Conservation (phyloP, 176 grass and related monocot genomes). For the Raddia distichophylla region DNA sequence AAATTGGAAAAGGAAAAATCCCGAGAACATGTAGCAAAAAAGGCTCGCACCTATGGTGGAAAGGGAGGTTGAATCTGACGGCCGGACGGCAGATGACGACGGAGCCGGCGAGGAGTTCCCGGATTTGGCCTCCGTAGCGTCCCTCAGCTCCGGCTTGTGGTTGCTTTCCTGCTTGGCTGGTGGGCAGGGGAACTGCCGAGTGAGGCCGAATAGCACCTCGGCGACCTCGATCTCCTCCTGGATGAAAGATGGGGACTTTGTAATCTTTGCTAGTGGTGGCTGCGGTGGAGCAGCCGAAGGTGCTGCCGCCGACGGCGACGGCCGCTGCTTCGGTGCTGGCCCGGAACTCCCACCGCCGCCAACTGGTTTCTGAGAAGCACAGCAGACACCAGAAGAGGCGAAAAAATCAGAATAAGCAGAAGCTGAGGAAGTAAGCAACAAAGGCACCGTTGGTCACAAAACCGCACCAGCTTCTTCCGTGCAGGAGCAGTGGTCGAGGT, state of each 20-base stretch:
- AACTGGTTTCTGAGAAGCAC: constrained; percentile 58
- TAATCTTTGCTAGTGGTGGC: constrained; percentile 53
- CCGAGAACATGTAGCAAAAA: background rate
- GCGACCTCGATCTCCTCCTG: constrained; percentile 99
- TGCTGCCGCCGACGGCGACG: constrained; percentile 31
- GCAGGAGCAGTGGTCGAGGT: constrained; percentile 54
- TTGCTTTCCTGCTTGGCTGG: constrained; percentile 61
- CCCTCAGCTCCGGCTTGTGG: constrained; percentile 64
- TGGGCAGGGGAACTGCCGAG: constrained; percentile 70
- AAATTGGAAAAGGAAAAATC: background rate
- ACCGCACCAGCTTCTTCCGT: constrained; percentile 81
- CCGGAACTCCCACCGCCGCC: constrained; percentile 45
- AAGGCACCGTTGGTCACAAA: background rate
- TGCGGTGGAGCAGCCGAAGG: constrained; percentile 45
- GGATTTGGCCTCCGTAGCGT: constrained; percentile 61
- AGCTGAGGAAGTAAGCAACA: constrained; percentile 18
- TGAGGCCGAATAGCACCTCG: constrained; percentile 93
- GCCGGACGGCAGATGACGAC: constrained; percentile 48
- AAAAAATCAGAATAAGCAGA: constrained; percentile 14
- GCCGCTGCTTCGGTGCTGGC: constrained; percentile 46
- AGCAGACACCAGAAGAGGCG: background rate
- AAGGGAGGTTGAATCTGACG: constrained; percentile 61
- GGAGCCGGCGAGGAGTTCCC: constrained; percentile 75
- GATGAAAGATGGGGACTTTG: constrained; percentile 76
- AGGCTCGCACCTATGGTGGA: constrained; percentile 52